Evolutionary conservation across 352 stramenopile genomes (phyloP), one percentile per base, ranked within the genome.

Genomic region (Pythium scleroteichum): DNA sequence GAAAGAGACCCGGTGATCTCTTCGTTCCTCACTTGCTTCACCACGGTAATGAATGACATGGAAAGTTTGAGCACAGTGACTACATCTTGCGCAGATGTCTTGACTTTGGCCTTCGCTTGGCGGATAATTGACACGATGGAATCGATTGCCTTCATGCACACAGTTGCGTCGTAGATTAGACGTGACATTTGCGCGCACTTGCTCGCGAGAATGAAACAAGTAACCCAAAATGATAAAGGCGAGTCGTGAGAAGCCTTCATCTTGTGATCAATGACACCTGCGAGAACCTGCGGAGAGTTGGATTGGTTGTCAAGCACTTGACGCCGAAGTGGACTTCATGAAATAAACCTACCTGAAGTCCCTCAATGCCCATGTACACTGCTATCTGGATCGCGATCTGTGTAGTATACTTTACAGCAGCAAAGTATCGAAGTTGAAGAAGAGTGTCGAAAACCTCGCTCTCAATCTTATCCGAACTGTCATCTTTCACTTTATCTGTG

Each of bases 141-240:
- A 23, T 46, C 24, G 8, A 46, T n/a, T n/a, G 42, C 42, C 23
- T 45, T 52, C 24, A 10, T 17, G 7, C 24, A 20, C 22, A 50
- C 20, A 17, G 44, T 16, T 29, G 16, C 23, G 24, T 64, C 47
- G 19, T 41, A 20, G 4, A 45, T 3, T 8, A 45, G 17, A 14
- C 20, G 16, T 8, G 55, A 39, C 17, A 62, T 41, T 14, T 40
- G 42, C 4, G 38, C 42, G 47, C 61, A 14, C 19, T 59, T 62
- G 23, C 63, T 63, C 0, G 55, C 56, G 14, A 71, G 27, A 52
- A 71, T 59, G 39, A 65, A 71, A 33, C 63, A 71, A 10, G 63
- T 60, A 26, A 33, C 41, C 63, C 63, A 71, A 45, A 56, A 66
- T 10, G 42, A 49, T 1, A 57, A 48, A 14, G 3, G 32, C 3